These are phyloP conservation scores for Lagenaria siceraria DNA, from an alignment of 306 rosid genomes.

Conservation along the genomic window DNA sequence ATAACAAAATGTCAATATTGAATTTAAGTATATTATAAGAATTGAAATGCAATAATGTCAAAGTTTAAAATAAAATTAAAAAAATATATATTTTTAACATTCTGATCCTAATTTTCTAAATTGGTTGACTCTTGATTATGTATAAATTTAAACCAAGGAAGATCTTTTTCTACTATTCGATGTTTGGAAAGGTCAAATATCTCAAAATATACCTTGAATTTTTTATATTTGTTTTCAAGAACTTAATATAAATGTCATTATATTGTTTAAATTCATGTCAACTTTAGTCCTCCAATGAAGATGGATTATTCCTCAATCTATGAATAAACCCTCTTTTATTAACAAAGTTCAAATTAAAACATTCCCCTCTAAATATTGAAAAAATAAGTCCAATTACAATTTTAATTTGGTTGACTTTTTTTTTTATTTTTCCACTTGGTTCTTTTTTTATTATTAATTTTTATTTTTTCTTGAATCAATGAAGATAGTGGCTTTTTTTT, in stretches of 20 bases:
- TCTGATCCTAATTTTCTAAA: background rate
- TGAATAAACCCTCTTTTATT: background rate
- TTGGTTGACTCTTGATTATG: background rate
- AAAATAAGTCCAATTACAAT: background rate
- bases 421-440: background rate
- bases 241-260: background rate
- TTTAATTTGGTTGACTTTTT: background rate
- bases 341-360: background rate
- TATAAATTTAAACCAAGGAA: too few relatives aligned
- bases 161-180: background rate
- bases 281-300: background rate
- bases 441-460: too few relatives aligned
- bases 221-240: background rate
- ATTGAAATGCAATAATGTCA: background rate
- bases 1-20: background rate
- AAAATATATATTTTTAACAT: background rate
- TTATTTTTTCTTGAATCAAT: background rate
- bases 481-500: background rate
- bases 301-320: background rate
- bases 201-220: background rate
- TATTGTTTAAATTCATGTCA: conserved; percentile 2
- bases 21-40: background rate
- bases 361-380: background rate
- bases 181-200: background rate
- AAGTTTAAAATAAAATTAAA: background rate